A percentile compares a stretch with the other conserved stretches of the same genome.
Conservation (phyloP, 768 basidiomycete species). For the Pulveroboletus sp. region DNA sequence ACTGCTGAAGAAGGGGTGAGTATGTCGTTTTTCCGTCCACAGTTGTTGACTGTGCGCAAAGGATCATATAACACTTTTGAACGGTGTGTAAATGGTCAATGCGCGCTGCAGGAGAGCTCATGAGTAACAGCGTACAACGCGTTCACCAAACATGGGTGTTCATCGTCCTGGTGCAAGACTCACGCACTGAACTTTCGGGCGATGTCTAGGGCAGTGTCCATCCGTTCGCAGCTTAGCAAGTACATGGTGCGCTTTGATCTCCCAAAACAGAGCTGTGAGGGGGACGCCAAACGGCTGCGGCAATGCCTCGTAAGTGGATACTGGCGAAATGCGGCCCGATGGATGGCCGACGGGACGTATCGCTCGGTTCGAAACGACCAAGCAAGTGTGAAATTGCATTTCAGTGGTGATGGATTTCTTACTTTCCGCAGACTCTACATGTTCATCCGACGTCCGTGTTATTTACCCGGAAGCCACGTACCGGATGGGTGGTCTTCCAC, state of each 20-base stretch:
- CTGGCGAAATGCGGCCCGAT: conserved; percentile 89
- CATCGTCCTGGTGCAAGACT: conserved; percentile 88
- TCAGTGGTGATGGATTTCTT: background rate
- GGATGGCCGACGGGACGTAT: conserved; percentile 92
- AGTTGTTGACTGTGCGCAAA: conserved; percentile 27
- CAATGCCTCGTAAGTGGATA: conserved; percentile 89
- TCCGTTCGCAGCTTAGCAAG: conserved; percentile 90
- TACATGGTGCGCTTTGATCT: conserved; percentile 90
- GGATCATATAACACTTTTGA: conserved; percentile 94
- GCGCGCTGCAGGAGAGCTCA: conserved; percentile 1
- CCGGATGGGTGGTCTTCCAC: conserved; percentile 92
- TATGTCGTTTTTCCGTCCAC: conserved; percentile 4
- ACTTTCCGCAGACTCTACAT: conserved; percentile 58
- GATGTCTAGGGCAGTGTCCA: conserved; percentile 89
- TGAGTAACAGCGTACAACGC: conserved; percentile 79
- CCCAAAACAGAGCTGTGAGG: conserved; percentile 81
- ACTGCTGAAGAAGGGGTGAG: conserved; percentile 95
- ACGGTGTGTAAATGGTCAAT: conserved; percentile 48
- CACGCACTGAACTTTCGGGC: conserved; percentile 93
- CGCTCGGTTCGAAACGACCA: conserved; percentile 80
- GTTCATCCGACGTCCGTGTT: conserved; percentile 93
- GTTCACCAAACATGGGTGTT: conserved; percentile 75
- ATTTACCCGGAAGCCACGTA: conserved; percentile 86
- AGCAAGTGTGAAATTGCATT: conserved; percentile 40
- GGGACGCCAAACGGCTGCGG: conserved; percentile 78